These are phyloP conservation scores for Moesziomyces globuligerus DNA, from an alignment of 1,284 basidiomycete genomes.

Conservation along the genomic window DNA sequence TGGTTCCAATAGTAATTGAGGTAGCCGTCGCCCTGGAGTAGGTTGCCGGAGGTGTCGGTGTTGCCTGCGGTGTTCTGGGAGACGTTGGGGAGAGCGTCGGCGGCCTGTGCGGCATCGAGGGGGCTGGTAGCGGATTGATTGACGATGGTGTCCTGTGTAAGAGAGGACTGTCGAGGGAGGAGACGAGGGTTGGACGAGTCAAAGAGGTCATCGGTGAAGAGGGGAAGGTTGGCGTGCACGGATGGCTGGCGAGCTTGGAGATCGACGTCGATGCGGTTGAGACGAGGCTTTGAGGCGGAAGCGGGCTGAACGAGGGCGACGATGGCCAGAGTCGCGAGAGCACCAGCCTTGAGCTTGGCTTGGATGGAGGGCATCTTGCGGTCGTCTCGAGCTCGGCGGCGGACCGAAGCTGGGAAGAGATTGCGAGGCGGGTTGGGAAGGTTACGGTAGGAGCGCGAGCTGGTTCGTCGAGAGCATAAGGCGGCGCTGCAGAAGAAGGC, in stretches of 20 bases:
- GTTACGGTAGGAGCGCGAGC: too few relatives aligned
- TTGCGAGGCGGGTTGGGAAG: too few relatives aligned
- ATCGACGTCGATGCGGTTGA: slow-evolving; percentile 37
- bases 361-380: slow-evolving; percentile 10
- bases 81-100: slow-evolving; percentile 31
- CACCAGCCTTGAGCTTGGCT: slow-evolving; percentile 11
- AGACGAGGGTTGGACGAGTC: slow-evolving; percentile 3
- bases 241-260: slow-evolving; percentile 9
- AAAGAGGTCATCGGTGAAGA: slow-evolving; percentile 14
- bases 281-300: slow-evolving; percentile 27
- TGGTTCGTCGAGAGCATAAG: too few relatives aligned
- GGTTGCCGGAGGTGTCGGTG: slow-evolving; percentile 22
- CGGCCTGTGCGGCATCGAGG: slow-evolving; percentile 23
- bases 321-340: slow-evolving; percentile 22
- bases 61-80: slow-evolving; percentile 19
- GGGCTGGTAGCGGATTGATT: slow-evolving; percentile 22
- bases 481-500: not conserved
- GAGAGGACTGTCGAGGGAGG: slow-evolving; percentile 16
- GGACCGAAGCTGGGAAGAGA: too few relatives aligned
- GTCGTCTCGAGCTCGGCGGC: too few relatives aligned
- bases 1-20: slow-evolving; percentile 31
- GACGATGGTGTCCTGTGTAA: slow-evolving; percentile 17
- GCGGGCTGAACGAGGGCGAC: slow-evolving; percentile 9
- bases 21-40: slow-evolving; percentile 38
- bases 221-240: slow-evolving; percentile 6